Percentiles rank a stretch among this genome's conserved stretches.
Evolutionary conservation across 129 eudicot species (phyloP).

Genomic region (Flaveria trinervia): DNA sequence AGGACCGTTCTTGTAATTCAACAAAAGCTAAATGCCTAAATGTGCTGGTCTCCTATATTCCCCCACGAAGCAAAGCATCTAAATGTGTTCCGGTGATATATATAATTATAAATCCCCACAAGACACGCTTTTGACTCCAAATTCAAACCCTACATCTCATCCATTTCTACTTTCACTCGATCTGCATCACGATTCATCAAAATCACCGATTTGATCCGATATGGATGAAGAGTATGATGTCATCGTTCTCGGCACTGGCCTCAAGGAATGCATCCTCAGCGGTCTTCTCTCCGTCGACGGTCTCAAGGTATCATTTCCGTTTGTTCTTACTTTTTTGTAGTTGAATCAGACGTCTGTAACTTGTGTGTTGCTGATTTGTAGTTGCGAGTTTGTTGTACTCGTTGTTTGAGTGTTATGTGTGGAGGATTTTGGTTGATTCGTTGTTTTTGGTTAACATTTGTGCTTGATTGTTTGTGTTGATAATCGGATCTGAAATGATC

Average conservation of each 20-base stretch:
- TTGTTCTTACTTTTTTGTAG: background rate
- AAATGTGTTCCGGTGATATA: conserved; percentile 22
- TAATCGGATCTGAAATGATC: conserved; percentile 31
- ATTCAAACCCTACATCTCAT: conserved; percentile 35
- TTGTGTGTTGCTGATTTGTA: background rate
- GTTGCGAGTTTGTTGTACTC: background rate
- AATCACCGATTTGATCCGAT: conserved; percentile 25
- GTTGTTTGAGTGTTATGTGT: background rate
- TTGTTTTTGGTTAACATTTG: conserved; percentile 23
- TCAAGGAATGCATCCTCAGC: conserved; percentile 94
- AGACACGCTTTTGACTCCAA: conserved; percentile 40
- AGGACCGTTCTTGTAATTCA: background rate
- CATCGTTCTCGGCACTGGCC: conserved; percentile 82
- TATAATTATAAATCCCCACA: conserved; percentile 18
- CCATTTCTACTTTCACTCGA: conserved; percentile 23
- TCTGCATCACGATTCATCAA: conserved; percentile 13
- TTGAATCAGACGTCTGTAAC: conserved; percentile 7
- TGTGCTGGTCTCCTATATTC: conserved; percentile 17
- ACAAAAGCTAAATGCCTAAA: background rate
- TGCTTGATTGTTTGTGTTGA: background rate
- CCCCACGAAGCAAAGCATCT: conserved; percentile 41
- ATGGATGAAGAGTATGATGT: conserved; percentile 98
- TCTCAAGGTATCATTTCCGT: conserved; percentile 56
- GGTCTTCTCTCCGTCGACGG: conserved; percentile 95
- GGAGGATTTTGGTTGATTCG: conserved; percentile 7